A percentile compares a stretch with the other conserved stretches of the same genome.
Evolutionary conservation across 768 basidiomycete genomes (phyloP).

Genomic region (Piloderma croceum): DNA sequence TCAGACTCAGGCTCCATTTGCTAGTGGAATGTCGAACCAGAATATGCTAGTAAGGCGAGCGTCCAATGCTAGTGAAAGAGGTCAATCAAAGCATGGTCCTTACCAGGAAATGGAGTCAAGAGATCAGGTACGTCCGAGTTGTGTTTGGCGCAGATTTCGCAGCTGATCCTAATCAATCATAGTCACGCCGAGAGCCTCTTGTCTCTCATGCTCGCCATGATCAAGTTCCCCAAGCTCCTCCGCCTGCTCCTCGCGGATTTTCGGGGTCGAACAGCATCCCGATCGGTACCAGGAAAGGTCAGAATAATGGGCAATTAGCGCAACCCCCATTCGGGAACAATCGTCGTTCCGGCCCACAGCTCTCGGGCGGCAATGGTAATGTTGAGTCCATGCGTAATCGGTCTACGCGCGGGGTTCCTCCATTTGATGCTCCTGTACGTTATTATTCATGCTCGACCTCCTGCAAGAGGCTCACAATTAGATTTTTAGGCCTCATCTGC

Average conservation of each 20-base stretch:
- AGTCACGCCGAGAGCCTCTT: not conserved
- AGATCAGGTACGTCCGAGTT: not conserved
- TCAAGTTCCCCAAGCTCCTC: not conserved
- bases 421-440: not conserved
- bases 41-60: not conserved
- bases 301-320: not conserved
- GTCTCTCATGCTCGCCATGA: not conserved
- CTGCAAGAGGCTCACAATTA: not conserved
- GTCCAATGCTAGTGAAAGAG: not conserved
- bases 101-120: not conserved
- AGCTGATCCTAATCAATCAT: not conserved
- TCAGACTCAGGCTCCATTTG: not conserved
- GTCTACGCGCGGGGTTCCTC: conserved; percentile 15
- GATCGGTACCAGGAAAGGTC: conserved; percentile 6
- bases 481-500: not conserved
- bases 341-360: conserved; percentile 6
- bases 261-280: conserved; percentile 30
- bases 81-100: not conserved
- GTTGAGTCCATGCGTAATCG: conserved; percentile 14
- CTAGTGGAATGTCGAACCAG: not conserved
- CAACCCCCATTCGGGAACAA: not conserved
- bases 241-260: conserved; percentile 18
- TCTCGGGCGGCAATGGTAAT: conserved; percentile 1
- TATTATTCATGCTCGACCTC: not conserved
- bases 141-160: not conserved